Conservation (phyloP, 257 asterid species). For the Solanum tacnaense region DNA sequence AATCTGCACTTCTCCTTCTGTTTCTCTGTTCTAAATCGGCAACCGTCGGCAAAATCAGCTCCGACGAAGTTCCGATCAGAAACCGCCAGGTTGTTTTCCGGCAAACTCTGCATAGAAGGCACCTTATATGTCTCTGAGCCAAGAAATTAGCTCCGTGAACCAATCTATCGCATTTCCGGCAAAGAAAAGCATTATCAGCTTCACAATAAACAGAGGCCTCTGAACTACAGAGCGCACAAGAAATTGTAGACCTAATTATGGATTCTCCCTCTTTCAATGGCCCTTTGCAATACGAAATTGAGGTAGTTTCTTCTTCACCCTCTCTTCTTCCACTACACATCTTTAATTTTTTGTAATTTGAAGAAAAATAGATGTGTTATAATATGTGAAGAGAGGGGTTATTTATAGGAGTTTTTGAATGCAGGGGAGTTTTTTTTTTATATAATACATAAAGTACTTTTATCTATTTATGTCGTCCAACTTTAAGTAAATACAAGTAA, state of each 20-base stretch:
- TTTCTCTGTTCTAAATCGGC: neutral
- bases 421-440: neutral
- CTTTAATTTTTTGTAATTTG: neutral
- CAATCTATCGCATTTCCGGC: constrained; percentile 34
- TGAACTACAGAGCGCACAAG: constrained; percentile 30
- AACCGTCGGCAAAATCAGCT: constrained; percentile 11
- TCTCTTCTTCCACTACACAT: neutral
- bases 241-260: neutral
- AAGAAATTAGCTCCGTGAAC: constrained; percentile 39
- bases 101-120: constrained; percentile 26
- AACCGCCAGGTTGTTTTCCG: constrained; percentile 12
- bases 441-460: neutral
- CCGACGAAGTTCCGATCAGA: constrained; percentile 21
- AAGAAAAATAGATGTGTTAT: neutral
- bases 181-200: constrained; percentile 40
- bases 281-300: neutral
- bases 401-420: neutral
- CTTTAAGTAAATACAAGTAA: too few species aligned
- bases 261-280: neutral
- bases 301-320: neutral
- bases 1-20: neutral
- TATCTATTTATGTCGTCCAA: too few species aligned
- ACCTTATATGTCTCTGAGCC: constrained; percentile 31
- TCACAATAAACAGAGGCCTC: constrained; percentile 32
- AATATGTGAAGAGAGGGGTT: neutral